These are phyloP conservation scores for Larix kaempferi DNA, from an alignment of 75 land plant species.

Conservation along the genomic window DNA sequence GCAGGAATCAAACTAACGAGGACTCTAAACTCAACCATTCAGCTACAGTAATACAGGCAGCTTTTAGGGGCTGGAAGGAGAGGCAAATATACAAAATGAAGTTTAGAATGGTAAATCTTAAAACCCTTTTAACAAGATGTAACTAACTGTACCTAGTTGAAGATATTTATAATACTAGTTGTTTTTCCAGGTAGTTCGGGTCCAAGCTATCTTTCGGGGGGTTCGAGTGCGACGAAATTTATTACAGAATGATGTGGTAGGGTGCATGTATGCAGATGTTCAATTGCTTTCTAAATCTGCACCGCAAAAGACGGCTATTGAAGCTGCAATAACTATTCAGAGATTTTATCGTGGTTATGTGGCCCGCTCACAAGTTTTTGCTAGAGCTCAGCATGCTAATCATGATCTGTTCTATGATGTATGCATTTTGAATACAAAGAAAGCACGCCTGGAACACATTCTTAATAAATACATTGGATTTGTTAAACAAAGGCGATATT, in stretches of 20 bases:
- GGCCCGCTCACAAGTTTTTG: not conserved
- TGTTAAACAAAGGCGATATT: conserved; percentile 1
- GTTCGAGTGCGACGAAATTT: not conserved
- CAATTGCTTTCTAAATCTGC: not conserved
- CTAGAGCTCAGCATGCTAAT: not conserved
- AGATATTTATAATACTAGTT: not conserved
- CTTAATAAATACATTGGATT: not conserved
- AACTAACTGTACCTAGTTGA: not conserved
- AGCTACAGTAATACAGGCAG: conserved; percentile 24
- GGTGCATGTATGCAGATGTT: not conserved
- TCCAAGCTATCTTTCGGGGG: conserved; percentile 2
- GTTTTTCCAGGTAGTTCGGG: not conserved
- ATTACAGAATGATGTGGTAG: not conserved
- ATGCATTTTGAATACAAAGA: not conserved
- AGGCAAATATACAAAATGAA: conserved; percentile 12
- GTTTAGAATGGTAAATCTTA: conserved; percentile 2
- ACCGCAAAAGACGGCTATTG: not conserved
- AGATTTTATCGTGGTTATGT: conserved; percentile 12
- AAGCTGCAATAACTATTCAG: conserved; percentile 27
- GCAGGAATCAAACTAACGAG: not conserved
- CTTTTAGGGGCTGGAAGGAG: conserved; percentile 31
- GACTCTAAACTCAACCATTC: not conserved
- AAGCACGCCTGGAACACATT: not conserved
- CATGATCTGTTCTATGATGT: not conserved
- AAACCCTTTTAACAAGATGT: not conserved